Conservation (phyloP, 129 eudicot species). For the Deinandra increscens region DNA sequence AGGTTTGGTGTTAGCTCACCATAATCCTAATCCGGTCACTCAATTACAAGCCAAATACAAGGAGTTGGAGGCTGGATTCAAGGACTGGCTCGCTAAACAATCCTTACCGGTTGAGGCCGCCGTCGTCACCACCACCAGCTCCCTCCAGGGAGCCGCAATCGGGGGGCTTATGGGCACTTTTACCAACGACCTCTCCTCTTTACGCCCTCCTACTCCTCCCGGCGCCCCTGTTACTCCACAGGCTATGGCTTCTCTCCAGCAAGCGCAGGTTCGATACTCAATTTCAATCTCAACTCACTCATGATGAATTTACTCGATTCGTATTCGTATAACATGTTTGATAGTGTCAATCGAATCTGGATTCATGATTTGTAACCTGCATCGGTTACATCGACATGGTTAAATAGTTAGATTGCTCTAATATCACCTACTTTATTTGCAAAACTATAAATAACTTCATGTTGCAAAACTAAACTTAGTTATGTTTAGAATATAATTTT, state of each 20-base stretch:
- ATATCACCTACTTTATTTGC: too few relatives aligned
- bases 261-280: conserved; percentile 49
- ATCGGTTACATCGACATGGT: not conserved
- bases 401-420: too few relatives aligned
- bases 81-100: conserved; percentile 50
- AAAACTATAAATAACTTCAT: too few relatives aligned
- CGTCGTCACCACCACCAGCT: conserved; percentile 52
- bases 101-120: conserved; percentile 57
- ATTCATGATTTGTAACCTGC: not conserved
- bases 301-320: not conserved
- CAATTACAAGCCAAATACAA: conserved; percentile 44
- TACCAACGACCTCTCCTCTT: conserved; percentile 36
- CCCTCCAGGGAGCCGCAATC: conserved; percentile 56
- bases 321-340: not conserved
- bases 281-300: too few relatives aligned
- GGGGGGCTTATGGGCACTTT: conserved; percentile 60
- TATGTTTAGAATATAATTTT: too few relatives aligned
- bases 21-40: conserved; percentile 33
- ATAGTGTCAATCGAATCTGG: not conserved
- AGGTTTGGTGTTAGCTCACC: conserved; percentile 10
- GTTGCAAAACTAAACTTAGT: too few relatives aligned
- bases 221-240: conserved; percentile 39
- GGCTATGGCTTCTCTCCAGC: conserved; percentile 59
- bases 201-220: conserved; percentile 38
- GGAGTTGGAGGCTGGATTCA: conserved; percentile 48